Evolutionary conservation across 169 alveolate species (phyloP).

Genomic region (Plasmodium vinckei): DNA sequence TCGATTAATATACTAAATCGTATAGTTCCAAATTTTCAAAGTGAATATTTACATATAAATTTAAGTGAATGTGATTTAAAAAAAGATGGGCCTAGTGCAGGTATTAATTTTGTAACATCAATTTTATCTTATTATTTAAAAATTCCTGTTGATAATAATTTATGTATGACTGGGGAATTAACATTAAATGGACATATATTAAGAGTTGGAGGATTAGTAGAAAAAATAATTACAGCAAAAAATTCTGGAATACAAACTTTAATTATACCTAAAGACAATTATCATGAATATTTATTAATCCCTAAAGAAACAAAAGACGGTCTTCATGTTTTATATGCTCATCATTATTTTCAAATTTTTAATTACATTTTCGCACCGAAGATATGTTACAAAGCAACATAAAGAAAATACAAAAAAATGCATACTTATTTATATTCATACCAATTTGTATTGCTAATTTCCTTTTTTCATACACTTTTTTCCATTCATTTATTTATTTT

Average conservation of each 20-base stretch:
- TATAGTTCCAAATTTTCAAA: constrained; percentile 85
- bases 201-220: constrained; percentile 95
- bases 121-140: constrained; percentile 89
- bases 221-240: constrained; percentile 93
- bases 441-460: too few species aligned
- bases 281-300: constrained; percentile 81
- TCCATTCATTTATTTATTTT: too few species aligned
- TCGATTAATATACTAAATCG: constrained; percentile 85
- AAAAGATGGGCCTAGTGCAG: constrained; percentile 97
- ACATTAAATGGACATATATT: constrained; percentile 94
- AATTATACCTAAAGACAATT: constrained; percentile 85
- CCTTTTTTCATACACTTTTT: too few species aligned
- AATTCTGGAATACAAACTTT: constrained; percentile 90
- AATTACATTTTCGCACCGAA: constrained; percentile 24
- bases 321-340: constrained; percentile 79
- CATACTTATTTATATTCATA: too few species aligned
- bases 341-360: constrained; percentile 83
- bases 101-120: constrained; percentile 93
- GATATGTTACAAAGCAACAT: too few species aligned
- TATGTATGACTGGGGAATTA: constrained; percentile 98
- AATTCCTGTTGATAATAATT: constrained; percentile 79
- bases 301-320: constrained; percentile 81
- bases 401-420: too few species aligned
- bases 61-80: constrained; percentile 97
- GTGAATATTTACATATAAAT: constrained; percentile 91